A percentile compares a stretch with the other conserved stretches of the same genome.
Conservation (phyloP, 805 yeast genomes). For the Candida fluviatilis region DNA sequence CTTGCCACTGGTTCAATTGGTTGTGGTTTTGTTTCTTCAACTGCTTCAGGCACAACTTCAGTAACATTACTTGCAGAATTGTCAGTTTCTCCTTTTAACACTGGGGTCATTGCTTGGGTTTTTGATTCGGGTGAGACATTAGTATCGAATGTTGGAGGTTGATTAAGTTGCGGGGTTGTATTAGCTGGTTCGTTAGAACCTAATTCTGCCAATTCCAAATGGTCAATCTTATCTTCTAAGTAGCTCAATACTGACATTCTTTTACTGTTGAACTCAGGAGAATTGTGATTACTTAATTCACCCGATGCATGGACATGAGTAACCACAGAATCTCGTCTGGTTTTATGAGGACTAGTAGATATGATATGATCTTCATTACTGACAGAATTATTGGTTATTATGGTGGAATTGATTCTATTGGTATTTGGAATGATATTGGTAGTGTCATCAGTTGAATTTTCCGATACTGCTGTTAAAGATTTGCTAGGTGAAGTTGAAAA, state of each 20-base stretch:
- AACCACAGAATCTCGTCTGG: constrained; percentile 37
- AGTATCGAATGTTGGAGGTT: constrained; percentile 25
- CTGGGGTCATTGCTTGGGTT: background rate
- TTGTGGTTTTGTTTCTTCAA: background rate
- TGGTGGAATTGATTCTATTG: background rate
- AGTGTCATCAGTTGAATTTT: background rate
- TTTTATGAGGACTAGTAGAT: constrained; percentile 9
- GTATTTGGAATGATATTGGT: background rate
- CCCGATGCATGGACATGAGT: constrained; percentile 43
- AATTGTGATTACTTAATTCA: constrained; percentile 24
- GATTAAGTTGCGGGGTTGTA: constrained; percentile 28
- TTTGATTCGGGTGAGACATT: background rate
- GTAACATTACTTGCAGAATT: too few species aligned
- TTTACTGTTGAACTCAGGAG: constrained; percentile 20
- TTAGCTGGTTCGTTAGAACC: background rate
- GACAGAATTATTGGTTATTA: constrained; percentile 2
- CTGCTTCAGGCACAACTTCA: too few species aligned
- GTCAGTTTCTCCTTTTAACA: too few species aligned
- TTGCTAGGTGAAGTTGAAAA: constrained; percentile 38
- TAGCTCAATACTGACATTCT: constrained; percentile 39
- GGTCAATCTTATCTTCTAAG: constrained; percentile 42
- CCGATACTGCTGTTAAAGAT: constrained; percentile 12
- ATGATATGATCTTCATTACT: background rate
- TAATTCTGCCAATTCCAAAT: constrained; percentile 32
- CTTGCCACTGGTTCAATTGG: constrained; percentile 9